Evolutionary conservation across 257 asterid genomes (phyloP), one percentile per base, ranked within the genome.

Genomic region (Scutellaria galericulata): DNA sequence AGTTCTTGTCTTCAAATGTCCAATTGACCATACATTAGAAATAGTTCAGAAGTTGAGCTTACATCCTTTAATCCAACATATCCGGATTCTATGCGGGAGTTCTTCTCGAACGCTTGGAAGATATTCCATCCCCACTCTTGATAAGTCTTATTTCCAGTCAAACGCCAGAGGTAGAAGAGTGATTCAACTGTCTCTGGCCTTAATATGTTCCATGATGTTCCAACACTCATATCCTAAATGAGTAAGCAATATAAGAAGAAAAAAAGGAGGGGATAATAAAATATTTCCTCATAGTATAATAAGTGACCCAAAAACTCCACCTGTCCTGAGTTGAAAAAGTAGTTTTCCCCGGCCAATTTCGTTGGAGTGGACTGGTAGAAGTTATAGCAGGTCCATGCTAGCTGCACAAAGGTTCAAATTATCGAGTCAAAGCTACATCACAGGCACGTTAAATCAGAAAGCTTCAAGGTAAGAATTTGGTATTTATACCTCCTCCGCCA

Each of bases 41-140:
- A 67, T 45, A 10, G 47, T 41, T 67, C 37, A 58, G n/a, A 55
- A 57, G 70, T 35, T 35, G 72, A 44, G 61, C 99, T 88, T 83
- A 95, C 99, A 86, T 95, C 99, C 77, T 90, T 95, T 67, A 95
- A 77, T 72, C 99, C 99, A 75, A 95, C 99, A 62, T 95, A 95
- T 83, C 99, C 99, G 0, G 97, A 68, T 64, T 90, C 97, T 39
- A 83, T 73, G 20, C 96, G 91, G 50, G 96, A 95, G 85, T 95
- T 95, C 90, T 89, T 90, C 85, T 95, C 99, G 74, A 92, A 95
- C 81, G 99, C 99, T 84, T 87, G 91, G 78, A 95, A 95, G 77
- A 95, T 95, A 81, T 92, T 86, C 99, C 99, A 95, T 76, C 99
- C 99, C 99, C 99, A 95, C 70, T 95, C 99, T 77, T 92, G 95